Evolutionary conservation across 345 rosid genomes (phyloP).

Genomic region (Punica granatum): DNA sequence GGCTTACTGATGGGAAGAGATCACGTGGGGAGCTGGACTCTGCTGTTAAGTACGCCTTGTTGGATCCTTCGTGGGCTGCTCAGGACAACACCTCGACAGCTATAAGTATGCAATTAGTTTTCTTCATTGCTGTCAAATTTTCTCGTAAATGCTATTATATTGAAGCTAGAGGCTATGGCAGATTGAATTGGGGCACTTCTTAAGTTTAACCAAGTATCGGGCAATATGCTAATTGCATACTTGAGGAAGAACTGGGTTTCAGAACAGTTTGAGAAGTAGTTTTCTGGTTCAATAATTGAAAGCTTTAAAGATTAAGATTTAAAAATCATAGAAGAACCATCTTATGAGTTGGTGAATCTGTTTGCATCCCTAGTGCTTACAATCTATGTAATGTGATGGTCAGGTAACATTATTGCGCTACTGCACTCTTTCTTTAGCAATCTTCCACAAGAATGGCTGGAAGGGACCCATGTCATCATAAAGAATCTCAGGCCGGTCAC

Average conservation of each 20-base stretch:
- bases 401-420: slow-evolving; percentile 89
- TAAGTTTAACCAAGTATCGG: neutral
- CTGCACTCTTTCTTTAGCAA: slow-evolving; percentile 94
- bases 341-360: neutral
- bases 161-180: neutral
- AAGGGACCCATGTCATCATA: slow-evolving; percentile 70
- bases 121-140: neutral
- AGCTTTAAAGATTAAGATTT: neutral
- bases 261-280: neutral
- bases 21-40: slow-evolving; percentile 74
- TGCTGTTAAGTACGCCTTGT: slow-evolving; percentile 87
- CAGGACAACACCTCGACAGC: slow-evolving; percentile 98
- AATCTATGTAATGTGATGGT: slow-evolving; percentile 10
- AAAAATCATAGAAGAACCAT: neutral
- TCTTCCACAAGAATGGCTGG: slow-evolving; percentile 99
- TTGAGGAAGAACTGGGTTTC: neutral
- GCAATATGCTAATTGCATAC: neutral
- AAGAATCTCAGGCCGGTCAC: slow-evolving; percentile 82
- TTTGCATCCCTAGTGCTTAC: neutral
- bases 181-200: neutral
- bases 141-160: neutral
- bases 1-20: slow-evolving; percentile 82
- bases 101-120: slow-evolving; percentile 44
- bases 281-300: neutral
- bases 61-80: slow-evolving; percentile 99